Conservation (phyloP, 2,329 filamentous ascomycete species). For the Endocalyx cinctus region DNA sequence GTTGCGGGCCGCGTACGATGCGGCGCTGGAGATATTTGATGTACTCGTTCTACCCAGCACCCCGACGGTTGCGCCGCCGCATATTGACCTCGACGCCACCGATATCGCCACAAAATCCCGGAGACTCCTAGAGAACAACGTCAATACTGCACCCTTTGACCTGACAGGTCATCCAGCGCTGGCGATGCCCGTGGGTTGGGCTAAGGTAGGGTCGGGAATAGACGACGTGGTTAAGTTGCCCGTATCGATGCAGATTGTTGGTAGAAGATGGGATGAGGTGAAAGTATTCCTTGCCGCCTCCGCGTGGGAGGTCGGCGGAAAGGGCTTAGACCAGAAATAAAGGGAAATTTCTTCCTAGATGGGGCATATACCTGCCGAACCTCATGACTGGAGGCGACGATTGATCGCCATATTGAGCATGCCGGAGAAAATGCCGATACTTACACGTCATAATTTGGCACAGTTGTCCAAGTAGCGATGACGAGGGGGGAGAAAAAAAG, state of each 20-base stretch:
- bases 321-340: constrained; percentile 23
- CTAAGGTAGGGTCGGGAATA: constrained; percentile 12
- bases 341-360: too few species aligned
- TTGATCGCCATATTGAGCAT: too few species aligned
- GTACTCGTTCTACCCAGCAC: constrained; percentile 44
- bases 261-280: constrained; percentile 22
- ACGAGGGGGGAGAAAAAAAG: too few species aligned
- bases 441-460: too few species aligned
- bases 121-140: constrained; percentile 38
- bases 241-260: constrained; percentile 28
- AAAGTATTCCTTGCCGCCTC: constrained; percentile 23
- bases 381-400: too few species aligned
- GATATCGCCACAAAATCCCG: constrained; percentile 33
- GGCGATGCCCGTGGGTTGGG: constrained; percentile 39
- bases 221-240: constrained; percentile 20
- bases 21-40: constrained; percentile 37
- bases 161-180: constrained; percentile 45
- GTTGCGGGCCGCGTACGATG: constrained; percentile 43
- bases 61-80: constrained; percentile 38
- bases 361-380: too few species aligned
- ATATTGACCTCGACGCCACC: constrained; percentile 25
- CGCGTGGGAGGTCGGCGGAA: constrained; percentile 26
- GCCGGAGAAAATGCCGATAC: too few species aligned
- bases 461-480: too few species aligned
- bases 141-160: constrained; percentile 45